These are phyloP conservation scores for Penstemon newberryi DNA, from an alignment of 257 asterid species.

Conservation along the genomic window DNA sequence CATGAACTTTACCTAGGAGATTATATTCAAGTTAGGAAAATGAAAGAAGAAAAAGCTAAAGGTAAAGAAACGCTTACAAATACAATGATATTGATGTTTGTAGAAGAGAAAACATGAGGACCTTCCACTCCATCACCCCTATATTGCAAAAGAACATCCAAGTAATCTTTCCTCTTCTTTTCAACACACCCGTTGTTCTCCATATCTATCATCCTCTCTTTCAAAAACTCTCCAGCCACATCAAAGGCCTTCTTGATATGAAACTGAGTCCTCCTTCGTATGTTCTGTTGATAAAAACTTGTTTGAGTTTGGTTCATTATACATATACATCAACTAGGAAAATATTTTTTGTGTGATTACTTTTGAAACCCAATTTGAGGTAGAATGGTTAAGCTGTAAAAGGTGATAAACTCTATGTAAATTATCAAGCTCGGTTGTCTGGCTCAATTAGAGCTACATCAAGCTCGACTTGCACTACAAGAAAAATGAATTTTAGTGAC, in stretches of 20 bases:
- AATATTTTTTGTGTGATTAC: too few species aligned
- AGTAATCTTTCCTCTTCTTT: constrained; percentile 49
- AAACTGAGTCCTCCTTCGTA: constrained; percentile 50
- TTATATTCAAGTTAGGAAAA: too few species aligned
- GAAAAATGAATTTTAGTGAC: too few species aligned
- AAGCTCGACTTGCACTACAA: too few species aligned
- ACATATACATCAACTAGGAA: too few species aligned
- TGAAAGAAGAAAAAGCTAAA: too few species aligned
- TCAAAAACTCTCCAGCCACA: constrained; percentile 52
- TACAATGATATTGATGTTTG: constrained; percentile 51
- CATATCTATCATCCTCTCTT: constrained; percentile 48
- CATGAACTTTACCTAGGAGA: not conserved
- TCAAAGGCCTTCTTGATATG: constrained; percentile 56
- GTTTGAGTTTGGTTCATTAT: too few species aligned
- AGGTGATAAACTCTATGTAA: too few species aligned
- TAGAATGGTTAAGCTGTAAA: too few species aligned
- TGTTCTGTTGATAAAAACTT: not conserved
- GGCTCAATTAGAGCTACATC: too few species aligned
- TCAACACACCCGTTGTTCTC: not conserved
- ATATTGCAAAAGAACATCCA: constrained; percentile 69
- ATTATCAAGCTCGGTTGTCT: too few species aligned
- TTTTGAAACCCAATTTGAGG: too few species aligned
- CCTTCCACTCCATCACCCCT: constrained; percentile 42
- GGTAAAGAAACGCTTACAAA: constrained; percentile 48
- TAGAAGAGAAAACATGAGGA: constrained; percentile 42